Evolutionary conservation across 331 rosid species (phyloP).

Genomic region (Ulmus americana): DNA sequence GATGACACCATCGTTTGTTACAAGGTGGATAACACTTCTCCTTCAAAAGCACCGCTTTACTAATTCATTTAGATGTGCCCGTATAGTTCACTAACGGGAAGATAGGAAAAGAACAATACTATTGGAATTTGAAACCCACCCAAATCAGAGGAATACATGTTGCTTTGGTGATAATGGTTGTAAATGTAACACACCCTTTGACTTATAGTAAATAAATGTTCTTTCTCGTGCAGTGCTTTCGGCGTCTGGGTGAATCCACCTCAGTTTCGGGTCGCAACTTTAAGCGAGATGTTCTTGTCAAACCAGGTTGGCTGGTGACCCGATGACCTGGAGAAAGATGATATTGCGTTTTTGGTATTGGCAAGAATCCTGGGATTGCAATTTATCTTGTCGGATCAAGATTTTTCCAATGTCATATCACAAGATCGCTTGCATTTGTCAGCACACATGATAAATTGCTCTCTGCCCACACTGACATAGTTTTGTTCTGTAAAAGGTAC

Average conservation of each 20-base stretch:
- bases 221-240: slow-evolving; percentile 74
- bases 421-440: no score
- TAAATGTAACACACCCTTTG: background rate
- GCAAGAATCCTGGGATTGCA: no score
- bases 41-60: background rate
- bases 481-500: no score
- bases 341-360: background rate
- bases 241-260: slow-evolving; percentile 88
- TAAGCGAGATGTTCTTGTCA: slow-evolving; percentile 61
- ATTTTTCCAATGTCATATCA: no score
- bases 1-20: slow-evolving; percentile 88
- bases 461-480: no score
- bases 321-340: slow-evolving; percentile 33
- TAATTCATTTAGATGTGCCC: background rate
- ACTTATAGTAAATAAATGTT: background rate
- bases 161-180: background rate
- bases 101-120: background rate
- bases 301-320: slow-evolving; percentile 92
- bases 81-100: background rate
- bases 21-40: slow-evolving; percentile 55
- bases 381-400: no score
- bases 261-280: slow-evolving; percentile 89
- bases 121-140: background rate
- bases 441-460: no score
- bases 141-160: background rate